Evolutionary conservation across 2,329 filamentous ascomycete species (phyloP).

Genomic region (Apiospora malaysiana): DNA sequence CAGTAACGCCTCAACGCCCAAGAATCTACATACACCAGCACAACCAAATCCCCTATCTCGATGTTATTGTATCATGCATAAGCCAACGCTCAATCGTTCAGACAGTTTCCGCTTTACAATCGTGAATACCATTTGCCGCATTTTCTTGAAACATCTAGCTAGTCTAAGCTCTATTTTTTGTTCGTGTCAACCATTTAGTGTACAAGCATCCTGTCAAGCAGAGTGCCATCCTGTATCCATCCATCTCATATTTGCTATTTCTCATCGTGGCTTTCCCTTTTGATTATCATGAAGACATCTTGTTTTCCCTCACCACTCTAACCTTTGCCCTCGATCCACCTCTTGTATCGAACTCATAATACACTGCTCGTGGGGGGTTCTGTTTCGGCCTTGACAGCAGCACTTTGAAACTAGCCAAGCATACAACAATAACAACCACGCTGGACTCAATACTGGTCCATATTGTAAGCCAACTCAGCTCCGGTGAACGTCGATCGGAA

Average conservation of each 20-base stretch:
- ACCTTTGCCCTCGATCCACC: not conserved
- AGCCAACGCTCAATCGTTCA: too few species aligned
- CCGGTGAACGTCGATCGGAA: not conserved
- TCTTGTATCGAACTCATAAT: not conserved
- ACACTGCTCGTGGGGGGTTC: not conserved
- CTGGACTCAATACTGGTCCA: constrained; percentile 16
- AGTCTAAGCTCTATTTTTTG: too few species aligned
- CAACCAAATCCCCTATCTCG: not conserved
- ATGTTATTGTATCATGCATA: too few species aligned
- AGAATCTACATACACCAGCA: not conserved
- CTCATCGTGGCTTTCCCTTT: too few species aligned
- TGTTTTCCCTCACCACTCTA: not conserved
- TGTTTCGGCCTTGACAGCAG: not conserved
- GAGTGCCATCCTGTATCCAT: too few species aligned
- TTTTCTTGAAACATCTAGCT: too few species aligned
- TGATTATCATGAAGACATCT: not conserved
- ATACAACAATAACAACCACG: not conserved
- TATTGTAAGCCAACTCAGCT: not conserved
- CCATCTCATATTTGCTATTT: too few species aligned
- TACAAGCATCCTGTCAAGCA: too few species aligned
- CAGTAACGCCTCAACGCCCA: not conserved
- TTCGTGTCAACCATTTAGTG: too few species aligned
- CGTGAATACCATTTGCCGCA: too few species aligned
- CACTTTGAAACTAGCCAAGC: constrained; percentile 6
- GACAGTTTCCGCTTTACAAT: not conserved